Evolutionary conservation across 2,329 filamentous ascomycete species (phyloP), one percentile per base, ranked within the genome.

Genomic region (Cadophora luteo-olivacea): DNA sequence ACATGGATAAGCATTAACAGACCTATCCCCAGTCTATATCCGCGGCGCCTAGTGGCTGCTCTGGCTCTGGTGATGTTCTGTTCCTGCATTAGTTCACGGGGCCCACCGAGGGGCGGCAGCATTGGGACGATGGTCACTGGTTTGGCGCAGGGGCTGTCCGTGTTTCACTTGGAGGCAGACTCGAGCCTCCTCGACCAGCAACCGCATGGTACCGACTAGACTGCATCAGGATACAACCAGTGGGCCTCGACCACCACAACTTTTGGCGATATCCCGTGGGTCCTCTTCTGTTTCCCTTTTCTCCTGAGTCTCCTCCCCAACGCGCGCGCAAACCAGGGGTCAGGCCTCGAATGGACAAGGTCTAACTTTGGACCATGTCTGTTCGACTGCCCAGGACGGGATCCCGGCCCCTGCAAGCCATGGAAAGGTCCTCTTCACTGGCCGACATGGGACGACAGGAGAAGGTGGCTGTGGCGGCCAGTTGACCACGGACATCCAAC

Each of bases 371-470:
- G 48, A 49, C 19, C 36, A 29, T 14, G 41, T 6, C 45, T 22
- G 45, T 49, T 11, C 19, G 12, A 38, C 5, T 19, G 7, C 52
- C 66, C 22, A 55, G 19, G 24, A 51, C 14, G 52, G 60, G 2
- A 38, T 61, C 66, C 51, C 25, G 25, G 38, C n/a, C 49, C 61
- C 24, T 61, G n/a, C 61, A 52, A 29, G 51, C 57, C 45, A 70
- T 60, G 54, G 70, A 36, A 22, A 52, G 16, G 19, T 65, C 32
- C 61, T 61, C 52, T 51, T 64, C 36, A 66, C 62, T 64, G 71
- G 68, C n/a, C 62, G 38, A 72, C 70, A 73, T 70, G 72, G 72
- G 70, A 66, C 45, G 69, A 65, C 61, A 64, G 66, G 64, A 72
- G 65, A 69, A 64, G 67, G 68, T 72, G 70, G 72, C 69, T 71